These are phyloP conservation scores for Fusarium equiseti DNA, from an alignment of 2,329 filamentous ascomycete species.

Conservation along the genomic window DNA sequence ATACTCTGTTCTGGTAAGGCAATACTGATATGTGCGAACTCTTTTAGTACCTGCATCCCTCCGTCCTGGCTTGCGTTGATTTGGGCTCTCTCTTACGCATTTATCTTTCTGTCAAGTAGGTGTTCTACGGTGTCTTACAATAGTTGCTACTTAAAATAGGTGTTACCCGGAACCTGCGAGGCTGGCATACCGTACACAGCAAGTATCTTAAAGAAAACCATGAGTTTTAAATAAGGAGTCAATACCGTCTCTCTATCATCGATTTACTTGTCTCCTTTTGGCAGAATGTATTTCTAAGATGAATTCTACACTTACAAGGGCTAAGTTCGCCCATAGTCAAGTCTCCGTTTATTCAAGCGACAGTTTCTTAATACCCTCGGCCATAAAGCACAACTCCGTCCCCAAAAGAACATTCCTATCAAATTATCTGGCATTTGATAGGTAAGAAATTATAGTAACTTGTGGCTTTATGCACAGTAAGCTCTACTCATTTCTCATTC, in stretches of 20 bases:
- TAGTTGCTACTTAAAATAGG: not conserved
- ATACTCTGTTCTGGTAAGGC: too few relatives aligned
- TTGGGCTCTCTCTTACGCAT: fast-evolving
- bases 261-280: fast-evolving
- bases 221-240: fast-evolving
- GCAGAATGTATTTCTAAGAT: fast-evolving
- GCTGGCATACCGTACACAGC: not conserved
- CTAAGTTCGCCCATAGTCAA: not conserved
- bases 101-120: not conserved
- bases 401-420: fast-evolving
- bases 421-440: not conserved
- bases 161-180: not conserved
- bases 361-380: not conserved
- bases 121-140: not conserved
- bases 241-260: fast-evolving
- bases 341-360: not conserved
- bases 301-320: fast-evolving
- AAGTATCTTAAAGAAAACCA: not conserved
- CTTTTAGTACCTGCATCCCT: too few relatives aligned
- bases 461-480: not conserved
- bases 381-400: not conserved
- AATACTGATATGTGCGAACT: too few relatives aligned
- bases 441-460: not conserved
- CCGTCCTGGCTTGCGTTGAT: fast-evolving
- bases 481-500: not conserved